These are phyloP conservation scores for Crithidia bombi DNA, from an alignment of 208 protist species.

Conservation along the genomic window DNA sequence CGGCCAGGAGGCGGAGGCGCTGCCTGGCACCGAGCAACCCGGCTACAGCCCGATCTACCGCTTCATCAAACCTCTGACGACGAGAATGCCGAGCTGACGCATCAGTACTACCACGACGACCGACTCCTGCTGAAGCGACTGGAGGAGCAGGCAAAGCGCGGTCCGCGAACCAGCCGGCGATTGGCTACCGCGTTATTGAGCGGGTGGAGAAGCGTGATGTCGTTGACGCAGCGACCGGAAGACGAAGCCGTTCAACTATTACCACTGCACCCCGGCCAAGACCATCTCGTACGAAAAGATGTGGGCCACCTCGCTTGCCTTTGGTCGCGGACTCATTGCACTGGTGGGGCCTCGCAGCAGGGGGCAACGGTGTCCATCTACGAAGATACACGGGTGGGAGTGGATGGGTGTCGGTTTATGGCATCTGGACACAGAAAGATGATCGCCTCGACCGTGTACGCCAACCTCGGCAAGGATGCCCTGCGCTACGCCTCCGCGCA, in stretches of 20 bases:
- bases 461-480: conserved; percentile 75
- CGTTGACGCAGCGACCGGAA: conserved; percentile 34
- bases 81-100: too few relatives aligned
- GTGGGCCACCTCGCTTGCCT: too few relatives aligned
- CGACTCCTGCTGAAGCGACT: too few relatives aligned
- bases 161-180: conserved; percentile 35
- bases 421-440: conserved; percentile 75
- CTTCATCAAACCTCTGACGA: too few relatives aligned
- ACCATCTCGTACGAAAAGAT: too few relatives aligned
- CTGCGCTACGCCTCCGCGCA: conserved; percentile 63
- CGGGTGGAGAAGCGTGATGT: conserved; percentile 51
- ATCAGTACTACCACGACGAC: too few relatives aligned
- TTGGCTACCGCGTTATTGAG: conserved; percentile 63
- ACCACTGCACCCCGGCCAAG: too few relatives aligned
- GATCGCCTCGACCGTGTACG: conserved; percentile 74
- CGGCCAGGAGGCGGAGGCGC: conserved; percentile 34
- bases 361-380: conserved; percentile 59
- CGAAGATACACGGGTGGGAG: conserved; percentile 80
- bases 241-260: conserved; percentile 48
- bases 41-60: conserved; percentile 37
- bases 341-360: conserved; percentile 50
- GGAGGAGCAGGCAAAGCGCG: conserved; percentile 36
- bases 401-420: conserved; percentile 74
- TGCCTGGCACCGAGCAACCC: conserved; percentile 40
- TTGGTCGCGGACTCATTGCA: too few relatives aligned